phyloP scores from a whole-genome alignment of 2,329 filamentous ascomycete species.

The Alternaria novae-zelandiae region DNA sequence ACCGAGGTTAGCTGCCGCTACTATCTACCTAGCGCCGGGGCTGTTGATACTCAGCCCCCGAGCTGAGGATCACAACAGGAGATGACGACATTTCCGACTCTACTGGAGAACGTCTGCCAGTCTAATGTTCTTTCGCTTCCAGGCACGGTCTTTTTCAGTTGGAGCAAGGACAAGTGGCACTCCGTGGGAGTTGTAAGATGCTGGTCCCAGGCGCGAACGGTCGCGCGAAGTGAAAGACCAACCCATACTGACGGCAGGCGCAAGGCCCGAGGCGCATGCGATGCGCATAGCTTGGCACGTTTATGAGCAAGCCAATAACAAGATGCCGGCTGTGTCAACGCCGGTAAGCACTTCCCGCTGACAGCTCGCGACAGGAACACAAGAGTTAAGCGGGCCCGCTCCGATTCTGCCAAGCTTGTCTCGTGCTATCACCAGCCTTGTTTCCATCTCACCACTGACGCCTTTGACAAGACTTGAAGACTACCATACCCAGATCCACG shows the following conservation, averaged over 20 bases:
- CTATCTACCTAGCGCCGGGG: not conserved
- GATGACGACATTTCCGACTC: too few species aligned
- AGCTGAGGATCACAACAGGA: not conserved
- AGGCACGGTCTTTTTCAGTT: not conserved
- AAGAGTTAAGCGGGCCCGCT: not conserved
- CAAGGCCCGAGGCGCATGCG: not conserved
- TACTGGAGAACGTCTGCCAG: not conserved
- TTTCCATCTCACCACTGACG: not conserved
- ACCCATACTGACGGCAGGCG: not conserved
- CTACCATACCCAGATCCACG: not conserved
- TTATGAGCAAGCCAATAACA: not conserved
- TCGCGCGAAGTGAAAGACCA: not conserved
- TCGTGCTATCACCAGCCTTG: not conserved
- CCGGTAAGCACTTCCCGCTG: not conserved
- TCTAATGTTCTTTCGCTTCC: not conserved
- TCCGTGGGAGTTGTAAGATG: not conserved
- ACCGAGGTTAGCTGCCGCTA: not conserved
- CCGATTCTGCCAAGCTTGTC: not conserved
- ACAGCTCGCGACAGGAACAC: not conserved
- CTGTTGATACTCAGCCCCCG: not conserved
- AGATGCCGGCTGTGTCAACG: not conserved
- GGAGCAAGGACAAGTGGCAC: not conserved
- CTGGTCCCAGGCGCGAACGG: not conserved
- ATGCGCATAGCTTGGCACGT: not conserved
- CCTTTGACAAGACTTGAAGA: not conserved